phyloP scores from a whole-genome alignment of 148 eudicot species.

The Amaranthus cruentus region DNA sequence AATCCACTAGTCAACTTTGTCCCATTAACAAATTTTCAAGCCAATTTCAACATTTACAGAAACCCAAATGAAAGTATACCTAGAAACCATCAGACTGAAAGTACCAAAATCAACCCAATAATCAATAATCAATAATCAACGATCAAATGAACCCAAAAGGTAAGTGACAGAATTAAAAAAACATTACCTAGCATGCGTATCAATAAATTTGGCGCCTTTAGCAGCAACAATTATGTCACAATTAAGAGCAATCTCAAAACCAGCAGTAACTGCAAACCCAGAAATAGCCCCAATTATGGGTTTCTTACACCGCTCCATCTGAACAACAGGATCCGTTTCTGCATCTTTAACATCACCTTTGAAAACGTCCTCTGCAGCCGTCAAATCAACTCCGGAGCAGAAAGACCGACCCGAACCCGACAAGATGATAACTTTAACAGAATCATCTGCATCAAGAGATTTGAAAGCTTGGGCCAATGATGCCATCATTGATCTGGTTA shows the following conservation, averaged over 20 bases:
- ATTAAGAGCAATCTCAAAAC: conserved; percentile 92
- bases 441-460: conserved; percentile 46
- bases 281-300: conserved; percentile 74
- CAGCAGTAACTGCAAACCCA: conserved; percentile 88
- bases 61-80: too few species aligned
- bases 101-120: background rate
- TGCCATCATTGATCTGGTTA: conserved; percentile 63
- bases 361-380: conserved; percentile 87
- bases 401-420: conserved; percentile 83
- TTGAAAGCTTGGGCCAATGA: conserved; percentile 61
- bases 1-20: too few species aligned
- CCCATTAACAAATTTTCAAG: too few species aligned
- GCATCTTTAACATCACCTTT: conserved; percentile 78
- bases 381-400: conserved; percentile 89
- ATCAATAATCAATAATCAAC: background rate
- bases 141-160: background rate
- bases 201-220: conserved; percentile 70
- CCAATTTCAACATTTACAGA: too few species aligned
- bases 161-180: background rate
- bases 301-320: conserved; percentile 82
- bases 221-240: conserved; percentile 82
- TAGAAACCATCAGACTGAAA: background rate
- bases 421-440: conserved; percentile 69
- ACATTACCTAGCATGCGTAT: conserved; percentile 74
- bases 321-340: conserved; percentile 64